Conservation (phyloP, 2,329 filamentous ascomycete species). For the Fusarium sp. region DNA sequence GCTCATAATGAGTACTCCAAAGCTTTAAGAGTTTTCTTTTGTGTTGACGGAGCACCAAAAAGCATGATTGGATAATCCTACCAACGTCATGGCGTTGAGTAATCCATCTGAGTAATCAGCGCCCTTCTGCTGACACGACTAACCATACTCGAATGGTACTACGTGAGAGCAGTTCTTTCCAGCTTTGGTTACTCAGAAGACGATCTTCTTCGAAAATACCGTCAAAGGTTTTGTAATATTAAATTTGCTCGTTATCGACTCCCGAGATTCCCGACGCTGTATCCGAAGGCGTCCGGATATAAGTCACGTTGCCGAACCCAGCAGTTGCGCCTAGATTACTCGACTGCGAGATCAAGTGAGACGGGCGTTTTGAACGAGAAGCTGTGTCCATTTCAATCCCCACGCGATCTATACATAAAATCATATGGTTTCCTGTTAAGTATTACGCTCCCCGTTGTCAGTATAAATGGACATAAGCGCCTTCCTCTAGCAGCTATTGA, state of each 20-base stretch:
- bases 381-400: accelerated
- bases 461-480: not conserved
- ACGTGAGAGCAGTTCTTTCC: not conserved
- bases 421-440: accelerated
- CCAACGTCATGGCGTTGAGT: not conserved
- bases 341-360: not conserved
- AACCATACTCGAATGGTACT: not conserved
- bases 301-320: not conserved
- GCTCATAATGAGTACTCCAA: not conserved
- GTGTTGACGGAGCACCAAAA: accelerated
- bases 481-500: accelerated
- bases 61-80: not conserved
- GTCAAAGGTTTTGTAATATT: too few relatives aligned
- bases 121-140: not conserved
- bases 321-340: not conserved
- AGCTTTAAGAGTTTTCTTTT: accelerated
- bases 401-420: accelerated
- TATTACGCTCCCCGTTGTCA: too few relatives aligned
- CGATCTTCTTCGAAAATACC: accelerated
- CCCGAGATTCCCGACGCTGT: not conserved
- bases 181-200: not conserved
- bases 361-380: accelerated
- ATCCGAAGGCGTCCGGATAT: not conserved
- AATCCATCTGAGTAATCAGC: not conserved
- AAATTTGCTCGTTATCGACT: too few relatives aligned